Base-by-base conservation (phyloP, 2,329 filamentous ascomycete species). In the Aureobasidium mangrovei region DNA sequence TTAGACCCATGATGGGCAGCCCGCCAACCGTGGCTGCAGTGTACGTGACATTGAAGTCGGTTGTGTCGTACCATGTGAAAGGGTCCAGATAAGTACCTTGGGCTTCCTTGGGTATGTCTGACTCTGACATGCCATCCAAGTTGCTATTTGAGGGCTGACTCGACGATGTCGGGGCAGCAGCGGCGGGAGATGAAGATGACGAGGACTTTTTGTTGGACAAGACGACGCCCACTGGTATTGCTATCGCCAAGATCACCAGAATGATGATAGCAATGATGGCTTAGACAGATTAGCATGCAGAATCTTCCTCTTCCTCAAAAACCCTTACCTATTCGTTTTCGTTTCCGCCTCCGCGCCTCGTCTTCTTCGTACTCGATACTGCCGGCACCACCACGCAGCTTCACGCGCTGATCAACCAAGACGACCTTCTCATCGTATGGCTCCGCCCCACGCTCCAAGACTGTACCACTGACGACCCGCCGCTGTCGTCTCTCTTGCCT, bases 21-120 rank as follows among this genome's bases (percentile, higher is more conserved):
- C 85, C 87, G 24, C 93, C 93, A 0, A 97, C 85, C 10, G 83
- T 90, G 47, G 82, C 79, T 57, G 85, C 82, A 0, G 93, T 98
- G 67, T 94, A 98, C 0, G 93, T 97, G 58, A 91, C 79, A 66
- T 98, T 98, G 74, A 97, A 95, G 64, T 91, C 89, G 0, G 77
- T 79, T 0, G 91, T 96, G 62, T 94, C 86, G 60, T 86, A 85
- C 93, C 93, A 98, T 2, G 85, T 83, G 68, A 89, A 95, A 0
- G 93, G 93, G 65, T 98, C 91, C 24, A 95, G 76, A 59, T 86
- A 84, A 2, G 86, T 88, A 10, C 83, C 88, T 68, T 81, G 83
- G 63, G 82, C 90, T 58, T 76, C 77, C 55, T 73, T 71, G 1
- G 74, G 75, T 35, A 77, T 74, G 54, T 67, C 69, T 57, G 67